Evolutionary conservation across 495 filamentous ascomycete genomes (phyloP), one percentile per base, ranked within the genome.

Genomic region (Lophiotrema nucula): DNA sequence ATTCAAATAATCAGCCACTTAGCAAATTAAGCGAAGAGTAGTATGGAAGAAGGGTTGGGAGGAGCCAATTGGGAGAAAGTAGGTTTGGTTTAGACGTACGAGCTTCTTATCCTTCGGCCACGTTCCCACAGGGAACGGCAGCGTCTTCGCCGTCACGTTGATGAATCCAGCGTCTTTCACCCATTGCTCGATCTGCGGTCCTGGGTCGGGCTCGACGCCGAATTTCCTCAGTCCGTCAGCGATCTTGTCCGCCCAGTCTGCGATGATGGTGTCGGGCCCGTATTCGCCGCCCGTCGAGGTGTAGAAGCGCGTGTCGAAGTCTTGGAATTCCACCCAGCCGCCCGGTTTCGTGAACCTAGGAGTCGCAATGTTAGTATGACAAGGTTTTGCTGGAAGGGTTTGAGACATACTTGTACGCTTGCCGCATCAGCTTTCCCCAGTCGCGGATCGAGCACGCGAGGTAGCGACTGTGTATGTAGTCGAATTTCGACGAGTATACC

Each of bases 401-500:
- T 35, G 16, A 12, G 39, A 33, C 58, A 37, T 59, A 68, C 71
- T 71, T 66, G 44, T 33, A 72, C 47, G 58, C 60, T 64, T 72
- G 68, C 15, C 54, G 19, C 26, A 72, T 67, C 42, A 74, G 47
- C 13, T 56, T 58, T 3, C 23, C 38, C 52, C 58, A 85, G 59
- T 83, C 74, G 8, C 56, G 23, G n/a, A 84, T 69, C 6, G 71
- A 71, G 22, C 80, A 79, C 42, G 74, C 70, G 18, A 85, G 63
- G 55, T 75, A 79, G 4, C 82, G 79, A 6, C 75, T 61, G 65
- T 85, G 80, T 43, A 84, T 73, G 52, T 76, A 78, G 68, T 84
- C 82, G 57, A 82, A 83, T 31, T 61, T 60, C 16, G 66, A 15
- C 70, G 59, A 0, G 68, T 49, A 61, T 74, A 79, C 38, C 62